These are phyloP conservation scores for Pythium brassicae DNA, from an alignment of 352 stramenopile species.

Conservation along the genomic window DNA sequence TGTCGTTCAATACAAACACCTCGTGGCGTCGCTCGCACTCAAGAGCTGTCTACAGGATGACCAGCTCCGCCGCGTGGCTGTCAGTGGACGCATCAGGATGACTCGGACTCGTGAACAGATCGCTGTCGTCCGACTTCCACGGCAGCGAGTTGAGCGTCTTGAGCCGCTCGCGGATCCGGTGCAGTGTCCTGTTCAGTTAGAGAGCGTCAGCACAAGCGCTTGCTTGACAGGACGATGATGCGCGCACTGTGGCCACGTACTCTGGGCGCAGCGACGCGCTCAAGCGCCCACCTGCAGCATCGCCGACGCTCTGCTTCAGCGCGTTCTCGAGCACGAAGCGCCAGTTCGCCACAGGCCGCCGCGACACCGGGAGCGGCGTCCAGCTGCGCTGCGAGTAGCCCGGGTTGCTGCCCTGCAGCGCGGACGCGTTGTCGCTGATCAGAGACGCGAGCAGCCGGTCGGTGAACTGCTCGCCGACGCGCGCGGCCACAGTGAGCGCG, in stretches of 20 bases:
- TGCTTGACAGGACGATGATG: no score
- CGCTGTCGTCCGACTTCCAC: conserved; percentile 43
- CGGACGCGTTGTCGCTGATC: conserved; percentile 35
- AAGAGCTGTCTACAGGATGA: neutral
- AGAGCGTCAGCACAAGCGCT: neutral
- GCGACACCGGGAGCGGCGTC: conserved; percentile 48
- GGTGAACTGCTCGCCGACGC: conserved; percentile 28
- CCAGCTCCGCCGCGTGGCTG: neutral
- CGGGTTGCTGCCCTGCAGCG: conserved; percentile 34
- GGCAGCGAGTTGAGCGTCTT: conserved; percentile 44
- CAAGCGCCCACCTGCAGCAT: conserved; percentile 5
- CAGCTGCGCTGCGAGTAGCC: conserved; percentile 41
- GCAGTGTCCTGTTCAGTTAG: conserved; percentile 33
- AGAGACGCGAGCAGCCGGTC: conserved; percentile 44
- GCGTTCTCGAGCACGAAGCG: conserved; percentile 59
- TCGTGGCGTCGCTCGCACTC: no score
- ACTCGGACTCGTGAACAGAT: conserved; percentile 25
- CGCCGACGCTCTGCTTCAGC: conserved; percentile 10
- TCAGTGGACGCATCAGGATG: neutral
- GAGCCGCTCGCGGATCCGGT: conserved; percentile 57
- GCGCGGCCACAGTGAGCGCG: conserved; percentile 24
- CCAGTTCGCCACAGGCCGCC: conserved; percentile 68
- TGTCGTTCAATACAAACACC: no score
- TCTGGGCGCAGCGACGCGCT: conserved; percentile 30
- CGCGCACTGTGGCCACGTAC: conserved; percentile 22